Base-by-base conservation (phyloP, 1,139 yeast species). In the Taphrina pruni region DNA sequence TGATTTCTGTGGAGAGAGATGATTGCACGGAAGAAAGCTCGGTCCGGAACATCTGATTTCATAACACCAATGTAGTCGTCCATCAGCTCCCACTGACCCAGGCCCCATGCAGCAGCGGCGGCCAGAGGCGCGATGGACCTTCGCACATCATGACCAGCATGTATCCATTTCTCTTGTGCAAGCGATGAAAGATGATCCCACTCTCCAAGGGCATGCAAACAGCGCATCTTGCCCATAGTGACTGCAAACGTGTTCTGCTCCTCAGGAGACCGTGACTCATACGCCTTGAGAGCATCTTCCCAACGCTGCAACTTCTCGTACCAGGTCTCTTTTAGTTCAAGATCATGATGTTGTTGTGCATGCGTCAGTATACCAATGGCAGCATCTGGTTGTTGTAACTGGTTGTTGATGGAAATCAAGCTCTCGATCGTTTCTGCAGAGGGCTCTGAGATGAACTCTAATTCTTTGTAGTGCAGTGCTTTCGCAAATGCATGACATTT, bases 61-160 rank as follows among this genome's bases (percentile, higher is more conserved):
- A 95, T 91, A 0, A 90, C 97, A 72, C 86, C 83, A 70, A 93
- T 92, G 75, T 93, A 95, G 9, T 89, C 85, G 76, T 91, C 97
- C 94, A 95, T 93, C 75, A 91, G 84, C 75, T 92, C 97, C 99
- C 99, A 95, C 77, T 91, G 95, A 1, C 94, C 94, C 62, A 94
- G 82, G n/a, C 98, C 98, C 99, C 99, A 94, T 0, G 98, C 91
- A 0, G 99, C 98, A 1, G 98, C 98, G 0, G 98, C 99, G 0
- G 99, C 99, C 69, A 95, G 81, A 0, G 99, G 99, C 0, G 99
- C 98, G 73, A 95, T 93, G n/a, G 88, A 86, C 71, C 97, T 82
- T 75, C 88, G 85, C 64, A 87, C 87, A 38, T 90, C 97, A 61
- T 87, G 84, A 2, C 89, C 81, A 0, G 96, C 86, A 57, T 82